Evolutionary conservation across 352 stramenopile species (phyloP).

Genomic region (Blastocystis sp.): DNA sequence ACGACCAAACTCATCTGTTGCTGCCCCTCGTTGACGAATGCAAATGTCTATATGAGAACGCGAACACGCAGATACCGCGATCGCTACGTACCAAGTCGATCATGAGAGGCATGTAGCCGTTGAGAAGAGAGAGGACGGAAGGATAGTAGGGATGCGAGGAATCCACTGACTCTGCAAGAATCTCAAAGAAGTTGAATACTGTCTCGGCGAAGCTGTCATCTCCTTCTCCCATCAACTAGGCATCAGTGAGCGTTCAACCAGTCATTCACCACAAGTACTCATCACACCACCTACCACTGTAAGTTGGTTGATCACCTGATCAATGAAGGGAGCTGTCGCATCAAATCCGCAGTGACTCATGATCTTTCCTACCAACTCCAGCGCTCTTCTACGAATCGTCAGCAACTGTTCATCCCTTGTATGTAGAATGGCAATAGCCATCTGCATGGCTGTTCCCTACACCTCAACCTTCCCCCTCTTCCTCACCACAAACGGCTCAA

Average conservation of each 20-base stretch:
- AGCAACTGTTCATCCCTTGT: conserved; percentile 3
- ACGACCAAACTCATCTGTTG: conserved; percentile 6
- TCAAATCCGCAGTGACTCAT: conserved; percentile 18
- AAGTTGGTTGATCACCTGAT: not conserved
- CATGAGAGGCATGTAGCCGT: conserved; percentile 33
- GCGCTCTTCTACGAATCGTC: not conserved
- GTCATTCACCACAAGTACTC: not conserved
- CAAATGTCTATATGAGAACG: not conserved
- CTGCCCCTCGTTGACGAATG: not conserved
- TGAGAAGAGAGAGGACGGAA: not conserved
- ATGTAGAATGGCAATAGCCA: not conserved
- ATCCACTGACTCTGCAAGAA: not conserved
- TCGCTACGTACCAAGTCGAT: conserved; percentile 43
- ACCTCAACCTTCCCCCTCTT: not conserved
- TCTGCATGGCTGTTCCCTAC: not conserved
- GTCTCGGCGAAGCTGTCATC: conserved; percentile 36
- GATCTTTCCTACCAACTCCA: conserved; percentile 33
- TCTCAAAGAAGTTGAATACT: conserved; percentile 29
- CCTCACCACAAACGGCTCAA: not conserved
- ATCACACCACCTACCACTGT: not conserved
- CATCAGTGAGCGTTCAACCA: not conserved
- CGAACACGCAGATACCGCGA: not conserved
- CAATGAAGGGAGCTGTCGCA: not conserved
- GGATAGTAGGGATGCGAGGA: not conserved
- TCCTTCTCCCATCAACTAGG: conserved; percentile 29